phyloP scores from a whole-genome alignment of 2,329 filamentous ascomycete species.

The Penicillium occitanis region DNA sequence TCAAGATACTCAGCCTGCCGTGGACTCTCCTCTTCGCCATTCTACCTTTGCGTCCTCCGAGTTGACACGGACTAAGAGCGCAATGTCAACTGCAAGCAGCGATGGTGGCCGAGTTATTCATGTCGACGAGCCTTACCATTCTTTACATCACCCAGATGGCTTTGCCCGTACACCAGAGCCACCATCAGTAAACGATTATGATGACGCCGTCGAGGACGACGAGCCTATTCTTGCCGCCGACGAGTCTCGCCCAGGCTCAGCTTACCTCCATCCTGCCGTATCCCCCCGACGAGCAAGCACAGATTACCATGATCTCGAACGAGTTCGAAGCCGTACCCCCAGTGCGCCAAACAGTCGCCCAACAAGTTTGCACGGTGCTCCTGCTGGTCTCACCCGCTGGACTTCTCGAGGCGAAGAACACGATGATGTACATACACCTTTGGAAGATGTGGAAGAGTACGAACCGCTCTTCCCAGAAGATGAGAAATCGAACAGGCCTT shows the following conservation, averaged over 20 bases:
- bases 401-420: slow-evolving; percentile 53
- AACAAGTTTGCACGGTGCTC: slow-evolving; percentile 61
- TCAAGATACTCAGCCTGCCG: slow-evolving; percentile 53
- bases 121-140: slow-evolving; percentile 64
- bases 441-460: slow-evolving; percentile 90
- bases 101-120: slow-evolving; percentile 61
- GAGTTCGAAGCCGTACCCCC: slow-evolving; percentile 51
- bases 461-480: slow-evolving; percentile 88
- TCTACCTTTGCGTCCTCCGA: slow-evolving; percentile 51
- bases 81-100: slow-evolving; percentile 22
- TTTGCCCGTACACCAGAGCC: slow-evolving; percentile 51
- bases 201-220: slow-evolving; percentile 57
- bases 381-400: slow-evolving; percentile 55
- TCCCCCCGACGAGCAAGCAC: slow-evolving; percentile 67
- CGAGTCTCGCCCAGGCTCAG: slow-evolving; percentile 70
- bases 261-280: slow-evolving; percentile 75
- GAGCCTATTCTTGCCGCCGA: slow-evolving; percentile 87
- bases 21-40: slow-evolving; percentile 55
- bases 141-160: slow-evolving; percentile 47
- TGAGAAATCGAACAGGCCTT: slow-evolving; percentile 59
- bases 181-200: slow-evolving; percentile 40
- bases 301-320: slow-evolving; percentile 43
- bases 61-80: slow-evolving; percentile 36
- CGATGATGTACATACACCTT: slow-evolving; percentile 61
- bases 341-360: slow-evolving; percentile 61